A percentile compares a stretch with the other conserved stretches of the same genome.
These are phyloP conservation scores for Corylus avellana DNA, from an alignment of 306 rosid genomes.

Conservation along the genomic window DNA sequence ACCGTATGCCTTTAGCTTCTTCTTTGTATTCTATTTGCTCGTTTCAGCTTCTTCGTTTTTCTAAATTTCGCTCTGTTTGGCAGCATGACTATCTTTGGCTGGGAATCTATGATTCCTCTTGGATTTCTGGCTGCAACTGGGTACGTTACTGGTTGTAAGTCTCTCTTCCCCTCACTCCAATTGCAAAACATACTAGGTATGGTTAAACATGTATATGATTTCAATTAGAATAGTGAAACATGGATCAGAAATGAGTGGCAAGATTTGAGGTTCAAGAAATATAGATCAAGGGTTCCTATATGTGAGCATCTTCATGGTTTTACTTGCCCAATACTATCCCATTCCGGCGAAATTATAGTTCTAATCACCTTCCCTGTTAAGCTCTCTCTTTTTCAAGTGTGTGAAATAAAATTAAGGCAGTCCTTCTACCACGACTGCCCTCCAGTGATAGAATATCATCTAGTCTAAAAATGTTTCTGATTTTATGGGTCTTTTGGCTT, in stretches of 20 bases:
- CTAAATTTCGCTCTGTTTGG: conserved; percentile 17
- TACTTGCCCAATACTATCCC: background rate
- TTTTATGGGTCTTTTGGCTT: background rate
- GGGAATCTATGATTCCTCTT: conserved; percentile 83
- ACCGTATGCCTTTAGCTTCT: background rate
- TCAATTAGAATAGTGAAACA: background rate
- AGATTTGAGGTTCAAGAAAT: background rate
- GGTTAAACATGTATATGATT: background rate
- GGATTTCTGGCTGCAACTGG: conserved; percentile 77
- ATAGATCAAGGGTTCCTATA: background rate
- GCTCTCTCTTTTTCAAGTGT: background rate
- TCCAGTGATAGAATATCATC: background rate
- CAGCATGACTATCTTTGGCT: conserved; percentile 64
- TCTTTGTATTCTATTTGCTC: background rate
- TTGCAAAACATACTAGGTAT: background rate
- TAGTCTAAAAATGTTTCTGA: background rate
- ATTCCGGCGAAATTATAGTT: background rate
- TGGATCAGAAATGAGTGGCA: background rate
- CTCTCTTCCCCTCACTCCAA: conserved; percentile 1
- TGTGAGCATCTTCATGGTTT: background rate
- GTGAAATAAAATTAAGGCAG: background rate
- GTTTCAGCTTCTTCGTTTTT: background rate
- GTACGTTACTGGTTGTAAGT: conserved; percentile 44
- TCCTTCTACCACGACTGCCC: background rate
- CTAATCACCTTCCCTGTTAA: background rate